Base-by-base conservation (phyloP, 208 protist genomes). In the Balamuthia mandrillaris region DNA sequence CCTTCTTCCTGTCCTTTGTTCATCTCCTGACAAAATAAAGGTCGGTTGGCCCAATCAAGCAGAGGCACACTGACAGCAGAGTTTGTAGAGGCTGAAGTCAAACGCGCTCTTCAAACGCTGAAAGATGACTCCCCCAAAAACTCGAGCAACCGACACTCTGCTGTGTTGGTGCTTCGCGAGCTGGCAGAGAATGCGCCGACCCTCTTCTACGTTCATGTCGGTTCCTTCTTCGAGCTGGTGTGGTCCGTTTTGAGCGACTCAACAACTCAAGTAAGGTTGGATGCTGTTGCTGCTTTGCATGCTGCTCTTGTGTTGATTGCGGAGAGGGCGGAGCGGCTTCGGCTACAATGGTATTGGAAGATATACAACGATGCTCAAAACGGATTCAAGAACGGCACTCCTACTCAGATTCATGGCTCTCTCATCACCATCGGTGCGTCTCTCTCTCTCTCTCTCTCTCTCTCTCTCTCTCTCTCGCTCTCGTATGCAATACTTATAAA, bases 151-250 rank as follows among this genome's bases (percentile, higher is more conserved):
- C 79, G 91, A 9, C 61, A 87, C 33, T 83, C 88, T 21, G 85
- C 92, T 10, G 87, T 94, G 12, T 81, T 95, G 5, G 87, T 95
- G n/a, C 83, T 95, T 10, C 90, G 91, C 52, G 89, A 96, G 63
- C 85, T 96, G 5, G 92, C 94, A 4, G 42, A 85, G 7, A 96
- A 95, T 52, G 90, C 91, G 29, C 94, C 93, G 27, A 94, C 93
- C 9, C 88, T 95, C n/a, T 96, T 96, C 84, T 96, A 93, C 63
- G 74, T 85, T 0, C 85, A 95, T 51, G 87, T 95, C 5, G 16
- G 84, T 7, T 47, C 74, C 4, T 95, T 95, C 82, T 85, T 96
- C 37, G 86, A 95, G 35, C 27, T 82, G 14, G 93, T 96, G 29
- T 94, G 90, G 89, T 79, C 85, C 9, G 79, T 35, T 2, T 10